Percentiles rank a stretch among this genome's conserved stretches.
phyloP scores from a whole-genome alignment of 73 alveolate genomes.

The Tetrahymena thermophila region DNA sequence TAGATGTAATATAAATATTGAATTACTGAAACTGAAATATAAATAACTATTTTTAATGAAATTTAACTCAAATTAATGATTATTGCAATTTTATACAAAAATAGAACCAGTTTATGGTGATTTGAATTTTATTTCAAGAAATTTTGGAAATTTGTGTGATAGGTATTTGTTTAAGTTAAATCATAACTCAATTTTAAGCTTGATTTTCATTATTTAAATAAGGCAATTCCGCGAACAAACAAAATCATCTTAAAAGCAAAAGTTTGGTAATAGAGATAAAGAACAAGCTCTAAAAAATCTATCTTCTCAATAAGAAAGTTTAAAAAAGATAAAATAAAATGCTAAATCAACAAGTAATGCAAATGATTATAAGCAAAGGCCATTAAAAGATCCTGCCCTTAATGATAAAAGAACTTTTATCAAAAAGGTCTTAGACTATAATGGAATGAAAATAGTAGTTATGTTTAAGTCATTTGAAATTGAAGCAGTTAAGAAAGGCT shows the following conservation, averaged over 20 bases:
- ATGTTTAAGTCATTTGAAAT: background rate
- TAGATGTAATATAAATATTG: background rate
- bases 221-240: background rate
- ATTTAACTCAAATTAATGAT: background rate
- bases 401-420: background rate
- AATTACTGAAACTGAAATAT: background rate
- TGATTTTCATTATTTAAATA: background rate
- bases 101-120: background rate
- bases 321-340: background rate
- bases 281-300: background rate
- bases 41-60: background rate
- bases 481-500: background rate
- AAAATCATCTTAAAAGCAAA: background rate
- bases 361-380: background rate
- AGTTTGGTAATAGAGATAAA: background rate
- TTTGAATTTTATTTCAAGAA: background rate
- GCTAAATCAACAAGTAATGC: background rate
- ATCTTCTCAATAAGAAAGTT: background rate
- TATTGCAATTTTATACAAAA: background rate
- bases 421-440: background rate
- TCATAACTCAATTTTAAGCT: background rate
- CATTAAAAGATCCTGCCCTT: background rate
- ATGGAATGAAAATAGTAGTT: background rate
- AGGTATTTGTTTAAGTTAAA: background rate
- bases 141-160: background rate